These are phyloP conservation scores for Saccharomycopsis fermentans DNA, from an alignment of 805 yeast species.

Conservation along the genomic window DNA sequence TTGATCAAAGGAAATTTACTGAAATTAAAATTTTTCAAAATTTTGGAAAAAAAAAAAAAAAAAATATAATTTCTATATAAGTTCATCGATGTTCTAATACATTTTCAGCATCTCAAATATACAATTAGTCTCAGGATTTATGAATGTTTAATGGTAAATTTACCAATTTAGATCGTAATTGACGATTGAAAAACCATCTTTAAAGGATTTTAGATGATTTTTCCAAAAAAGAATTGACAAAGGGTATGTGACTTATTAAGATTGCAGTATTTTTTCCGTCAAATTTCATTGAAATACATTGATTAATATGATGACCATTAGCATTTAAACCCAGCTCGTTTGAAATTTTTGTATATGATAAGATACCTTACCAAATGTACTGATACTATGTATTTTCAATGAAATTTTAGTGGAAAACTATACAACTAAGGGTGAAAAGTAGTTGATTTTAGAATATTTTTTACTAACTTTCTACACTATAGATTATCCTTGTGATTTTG, in stretches of 20 bases:
- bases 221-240: neutral
- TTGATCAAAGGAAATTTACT: neutral
- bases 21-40: neutral
- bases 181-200: neutral
- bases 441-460: neutral
- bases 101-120: no score
- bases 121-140: no score
- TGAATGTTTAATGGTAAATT: no score
- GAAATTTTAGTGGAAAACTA: neutral
- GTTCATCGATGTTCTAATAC: neutral
- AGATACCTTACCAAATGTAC: slow-evolving; percentile 17
- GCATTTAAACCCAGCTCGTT: slow-evolving; percentile 21
- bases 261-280: neutral
- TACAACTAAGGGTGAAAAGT: neutral
- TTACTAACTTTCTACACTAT: neutral
- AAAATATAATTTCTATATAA: neutral
- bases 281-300: neutral
- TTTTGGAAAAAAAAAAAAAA: neutral
- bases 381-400: slow-evolving; percentile 5
- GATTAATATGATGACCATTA: slow-evolving; percentile 17
- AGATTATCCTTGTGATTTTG: neutral
- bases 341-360: slow-evolving; percentile 20
- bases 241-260: neutral
- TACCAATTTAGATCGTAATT: neutral
- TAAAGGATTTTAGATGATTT: neutral